Evolutionary conservation across 768 basidiomycete species (phyloP), one percentile per base, ranked within the genome.

Genomic region (Kwoniella europaea): DNA sequence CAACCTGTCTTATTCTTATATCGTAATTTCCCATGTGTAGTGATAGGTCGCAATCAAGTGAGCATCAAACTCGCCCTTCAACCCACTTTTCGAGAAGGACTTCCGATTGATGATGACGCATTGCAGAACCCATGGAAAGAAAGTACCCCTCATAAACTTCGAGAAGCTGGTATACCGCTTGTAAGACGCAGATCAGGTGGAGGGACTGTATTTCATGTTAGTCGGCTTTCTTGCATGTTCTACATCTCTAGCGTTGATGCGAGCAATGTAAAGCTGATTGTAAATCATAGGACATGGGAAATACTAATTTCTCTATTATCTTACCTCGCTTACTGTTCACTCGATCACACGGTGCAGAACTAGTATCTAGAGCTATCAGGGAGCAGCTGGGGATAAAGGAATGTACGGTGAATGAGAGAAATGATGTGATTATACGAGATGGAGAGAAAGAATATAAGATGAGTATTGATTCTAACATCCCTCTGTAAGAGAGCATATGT

Each of bases 281-380:
- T 18, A 18, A 1, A 50, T 6, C 29, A 13, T 79, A 98, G 97
- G 97, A 99, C 80, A 85, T 94, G 18, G 97, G 97, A 16, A 99
- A 99, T 82, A 94, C 94, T 1, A 98, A 98, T 81, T 98, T 93
- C 83, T 97, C 94, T 0, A 91, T 99, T 69, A 92, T 97, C 74
- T 86, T 96, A 13, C 91, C 96, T 0, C 88, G 96, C 5, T 77
- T 86, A 4, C 86, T 90, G 0, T 98, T 99, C 73, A 89, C 96
- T 79, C 87, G 95, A 43, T 86, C 88, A 43, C 87, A 85, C 20
- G 95, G 94, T 0, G 91, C 92, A 0, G 87, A 89, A 67, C 85
- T 95, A n/a, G 86, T 94, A 27, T 86, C 91, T 18, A 86, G 88
- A 13, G 94, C 95, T 6, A 88, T 98, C 15, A 88, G 88, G 15